Base-by-base conservation (phyloP, 1,139 yeast species). In the Geotrichum australiense region DNA sequence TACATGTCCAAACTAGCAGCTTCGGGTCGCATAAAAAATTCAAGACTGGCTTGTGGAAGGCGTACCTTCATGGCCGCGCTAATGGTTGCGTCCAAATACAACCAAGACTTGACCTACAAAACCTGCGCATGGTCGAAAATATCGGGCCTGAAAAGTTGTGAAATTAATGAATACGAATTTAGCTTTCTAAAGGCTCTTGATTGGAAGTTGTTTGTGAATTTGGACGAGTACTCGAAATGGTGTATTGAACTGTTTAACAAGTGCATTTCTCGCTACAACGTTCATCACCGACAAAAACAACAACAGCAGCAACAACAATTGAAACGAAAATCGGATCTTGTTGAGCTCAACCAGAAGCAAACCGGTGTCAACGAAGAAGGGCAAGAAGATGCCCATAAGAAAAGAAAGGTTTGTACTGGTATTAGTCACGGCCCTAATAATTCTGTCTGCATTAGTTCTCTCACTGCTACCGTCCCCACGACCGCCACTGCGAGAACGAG, bases 121-220 rank as follows among this genome's bases (percentile, higher is more conserved):
- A 71, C 80, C 50, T 70, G 69, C 50, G 74, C 83, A n/a, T 84
- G 94, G 94, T 68, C 81, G 41, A 77, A 76, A 55, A 78, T 84
- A 39, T 74, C 85, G 40, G 91, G 93, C 1, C 66, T 78, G 51
- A 53, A 70, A 37, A 53, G 70, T n/a, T 52, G 61, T 33, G 76
- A 72, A 45, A 66, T 84, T 47, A 68, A 68, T 47, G 53, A 55
- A 10, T 66, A 78, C 46, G 94, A 84, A 61, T 54, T 72, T 26
- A 61, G 67, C n/a, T 66, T 81, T 30, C 68, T 84, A 46, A 54
- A 61, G 27, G 62, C 71, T 10, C 66, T 83, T 45, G 69, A 77
- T 51, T 81, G 79, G 66, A 67, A 73, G 35, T 59, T 78, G 35
- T 74, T 70, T 56, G 66, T 80, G 37, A 72, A 72, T 38, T 67